phyloP scores from a whole-genome alignment of 225 moss, liverwort and hornwort genomes.

The Sphagnum contortum region DNA sequence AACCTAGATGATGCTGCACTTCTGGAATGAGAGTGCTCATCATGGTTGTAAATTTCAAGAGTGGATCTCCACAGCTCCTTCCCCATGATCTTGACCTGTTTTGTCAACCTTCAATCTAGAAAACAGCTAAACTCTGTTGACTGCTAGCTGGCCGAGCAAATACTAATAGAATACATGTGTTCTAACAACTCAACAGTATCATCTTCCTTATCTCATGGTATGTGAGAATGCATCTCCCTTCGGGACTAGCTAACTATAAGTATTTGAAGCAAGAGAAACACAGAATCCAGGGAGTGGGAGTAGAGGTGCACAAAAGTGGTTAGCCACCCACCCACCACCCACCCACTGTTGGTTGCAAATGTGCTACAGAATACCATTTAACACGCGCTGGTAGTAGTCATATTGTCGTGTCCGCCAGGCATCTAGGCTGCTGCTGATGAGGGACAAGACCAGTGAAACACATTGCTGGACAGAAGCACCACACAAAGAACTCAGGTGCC shows the following conservation, averaged over 20 bases:
- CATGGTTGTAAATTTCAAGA: conserved; percentile 25
- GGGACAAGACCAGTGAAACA: conserved; percentile 90
- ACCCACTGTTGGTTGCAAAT: conserved; percentile 10
- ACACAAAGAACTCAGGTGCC: too few species aligned
- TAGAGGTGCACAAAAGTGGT: conserved; percentile 1
- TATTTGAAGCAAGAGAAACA: conserved; percentile 7
- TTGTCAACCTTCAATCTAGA: conserved; percentile 25
- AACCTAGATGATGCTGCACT: conserved; percentile 29
- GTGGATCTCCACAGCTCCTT: conserved; percentile 37
- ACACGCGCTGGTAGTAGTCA: conserved; percentile 97
- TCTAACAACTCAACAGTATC: conserved; percentile 12
- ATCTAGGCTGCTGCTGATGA: conserved; percentile 96
- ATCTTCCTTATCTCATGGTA: conserved; percentile 17
- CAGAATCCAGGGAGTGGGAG: conserved; percentile 11
- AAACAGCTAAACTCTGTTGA: conserved; percentile 33
- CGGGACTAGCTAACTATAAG: conserved; percentile 12
- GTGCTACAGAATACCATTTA: conserved; percentile 91
- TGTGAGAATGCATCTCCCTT: conserved; percentile 9
- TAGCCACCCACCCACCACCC: conserved; percentile 6
- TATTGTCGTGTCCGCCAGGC: conserved; percentile 98
- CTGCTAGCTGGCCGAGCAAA: conserved; percentile 33
- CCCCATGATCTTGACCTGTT: conserved; percentile 19
- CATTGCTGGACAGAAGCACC: conserved; percentile 67
- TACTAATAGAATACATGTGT: conserved; percentile 50
- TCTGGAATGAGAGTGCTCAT: conserved; percentile 17